Percentiles rank a stretch among this genome's conserved stretches.
These are phyloP conservation scores for Talaromyces adpressus DNA, from an alignment of 495 filamentous ascomycete species.

Conservation along the genomic window DNA sequence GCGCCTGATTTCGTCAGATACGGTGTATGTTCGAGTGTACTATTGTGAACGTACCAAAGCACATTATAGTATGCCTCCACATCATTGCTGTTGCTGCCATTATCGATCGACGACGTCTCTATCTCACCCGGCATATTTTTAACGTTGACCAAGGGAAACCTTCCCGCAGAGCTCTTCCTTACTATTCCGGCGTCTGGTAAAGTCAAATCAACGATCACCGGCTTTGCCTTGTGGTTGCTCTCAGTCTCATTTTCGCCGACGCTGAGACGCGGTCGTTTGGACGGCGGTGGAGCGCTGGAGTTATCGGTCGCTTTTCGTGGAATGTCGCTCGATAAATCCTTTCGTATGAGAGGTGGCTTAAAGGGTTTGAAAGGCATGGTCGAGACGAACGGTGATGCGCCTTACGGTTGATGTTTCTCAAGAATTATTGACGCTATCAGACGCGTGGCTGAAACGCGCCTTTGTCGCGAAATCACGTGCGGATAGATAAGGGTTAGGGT, in stretches of 20 bases:
- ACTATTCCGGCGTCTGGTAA: neutral
- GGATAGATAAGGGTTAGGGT: neutral
- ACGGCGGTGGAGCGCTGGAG: constrained; percentile 12
- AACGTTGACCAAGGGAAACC: constrained; percentile 28
- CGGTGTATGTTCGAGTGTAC: constrained; percentile 3
- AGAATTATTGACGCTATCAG: neutral
- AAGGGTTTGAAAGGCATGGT: constrained; percentile 43
- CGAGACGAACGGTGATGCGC: neutral
- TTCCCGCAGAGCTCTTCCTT: neutral
- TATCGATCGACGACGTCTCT: neutral
- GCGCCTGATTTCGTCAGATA: constrained; percentile 41
- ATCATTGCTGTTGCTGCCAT: constrained; percentile 10
- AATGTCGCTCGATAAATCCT: constrained; percentile 10
- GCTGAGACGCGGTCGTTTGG: constrained; percentile 26
- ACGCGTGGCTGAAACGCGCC: neutral
- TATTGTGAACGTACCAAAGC: constrained; percentile 46
- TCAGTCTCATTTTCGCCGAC: constrained; percentile 12
- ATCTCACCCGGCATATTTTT: constrained; percentile 14
- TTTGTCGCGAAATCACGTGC: neutral
- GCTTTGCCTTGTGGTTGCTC: constrained; percentile 7
- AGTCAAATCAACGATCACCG: neutral
- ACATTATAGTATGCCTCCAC: constrained; percentile 57
- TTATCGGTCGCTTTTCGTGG: neutral
- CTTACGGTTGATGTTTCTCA: neutral
- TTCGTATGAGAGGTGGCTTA: constrained; percentile 37